These are phyloP conservation scores for Geotrichum fermentans DNA, from an alignment of 1,139 yeast species.

Conservation along the genomic window DNA sequence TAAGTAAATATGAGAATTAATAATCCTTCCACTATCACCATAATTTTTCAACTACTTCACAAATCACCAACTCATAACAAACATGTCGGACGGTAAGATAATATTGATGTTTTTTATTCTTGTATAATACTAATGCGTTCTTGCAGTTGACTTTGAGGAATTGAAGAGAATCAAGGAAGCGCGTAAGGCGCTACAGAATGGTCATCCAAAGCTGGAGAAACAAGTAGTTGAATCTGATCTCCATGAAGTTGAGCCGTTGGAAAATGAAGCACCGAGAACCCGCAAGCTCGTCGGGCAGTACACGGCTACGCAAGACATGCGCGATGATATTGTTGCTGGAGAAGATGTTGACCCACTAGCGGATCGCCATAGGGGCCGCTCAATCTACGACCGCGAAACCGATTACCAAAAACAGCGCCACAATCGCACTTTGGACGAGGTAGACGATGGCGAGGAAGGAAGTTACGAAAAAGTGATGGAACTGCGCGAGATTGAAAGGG, in stretches of 20 bases:
- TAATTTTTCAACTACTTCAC: constrained; percentile 3
- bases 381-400: constrained; percentile 38
- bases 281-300: constrained; percentile 32
- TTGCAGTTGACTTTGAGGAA: constrained; percentile 14
- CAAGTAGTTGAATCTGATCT: neutral
- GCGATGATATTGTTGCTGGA: constrained; percentile 36
- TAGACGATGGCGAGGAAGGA: constrained; percentile 25
- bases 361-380: constrained; percentile 33
- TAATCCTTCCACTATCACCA: neutral
- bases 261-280: constrained; percentile 12
- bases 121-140: neutral
- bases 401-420: constrained; percentile 44
- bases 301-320: constrained; percentile 33
- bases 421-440: constrained; percentile 35
- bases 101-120: neutral
- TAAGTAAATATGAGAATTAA: neutral
- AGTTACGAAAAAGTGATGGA: constrained; percentile 32
- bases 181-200: constrained; percentile 12
- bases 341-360: constrained; percentile 40
- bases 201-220: neutral
- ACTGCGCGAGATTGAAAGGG: constrained; percentile 34
- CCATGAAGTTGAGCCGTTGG: neutral
- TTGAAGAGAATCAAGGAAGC: constrained; percentile 12
- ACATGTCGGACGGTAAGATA: constrained; percentile 15
- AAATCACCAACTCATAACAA: neutral